A percentile compares a stretch with the other conserved stretches of the same genome.
phyloP scores from a whole-genome alignment of 192 early-diverging fungal genomes.

The Umbelopsis sp. region DNA sequence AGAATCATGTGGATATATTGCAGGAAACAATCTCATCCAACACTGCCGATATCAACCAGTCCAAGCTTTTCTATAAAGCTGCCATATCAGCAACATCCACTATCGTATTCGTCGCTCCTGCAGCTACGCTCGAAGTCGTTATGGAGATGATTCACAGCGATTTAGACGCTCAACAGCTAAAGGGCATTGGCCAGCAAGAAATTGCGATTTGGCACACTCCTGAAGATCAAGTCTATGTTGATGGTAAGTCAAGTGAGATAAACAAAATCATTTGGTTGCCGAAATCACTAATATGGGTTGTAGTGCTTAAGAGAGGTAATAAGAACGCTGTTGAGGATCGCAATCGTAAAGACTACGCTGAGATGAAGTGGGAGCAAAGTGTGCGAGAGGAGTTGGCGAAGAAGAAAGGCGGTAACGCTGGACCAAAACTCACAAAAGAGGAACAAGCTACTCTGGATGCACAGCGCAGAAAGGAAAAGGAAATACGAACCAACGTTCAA shows the following conservation, averaged over 20 bases:
- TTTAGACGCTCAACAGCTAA: conserved; percentile 53
- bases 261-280: not conserved
- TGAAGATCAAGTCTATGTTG: conserved; percentile 69
- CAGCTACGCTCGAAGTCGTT: conserved; percentile 49
- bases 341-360: conserved; percentile 58
- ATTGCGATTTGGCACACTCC: conserved; percentile 71
- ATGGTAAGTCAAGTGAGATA: conserved; percentile 39
- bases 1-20: conserved; percentile 44
- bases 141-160: conserved; percentile 49
- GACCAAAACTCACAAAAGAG: conserved; percentile 69
- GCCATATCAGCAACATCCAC: conserved; percentile 65
- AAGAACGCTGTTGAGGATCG: conserved; percentile 49
- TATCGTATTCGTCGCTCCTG: conserved; percentile 62
- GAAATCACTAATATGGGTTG: not conserved
- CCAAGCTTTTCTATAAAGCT: conserved; percentile 62
- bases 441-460: conserved; percentile 73
- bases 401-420: conserved; percentile 51
- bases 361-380: conserved; percentile 82
- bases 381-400: conserved; percentile 74
- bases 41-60: conserved; percentile 42
- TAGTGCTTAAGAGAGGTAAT: conserved; percentile 58
- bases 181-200: conserved; percentile 59
- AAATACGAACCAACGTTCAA: conserved; percentile 69
- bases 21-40: conserved; percentile 48
- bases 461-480: conserved; percentile 73